Evolutionary conservation across 2,329 filamentous ascomycete genomes (phyloP), one percentile per base, ranked within the genome.

Genomic region (Penicillium vulpinum): DNA sequence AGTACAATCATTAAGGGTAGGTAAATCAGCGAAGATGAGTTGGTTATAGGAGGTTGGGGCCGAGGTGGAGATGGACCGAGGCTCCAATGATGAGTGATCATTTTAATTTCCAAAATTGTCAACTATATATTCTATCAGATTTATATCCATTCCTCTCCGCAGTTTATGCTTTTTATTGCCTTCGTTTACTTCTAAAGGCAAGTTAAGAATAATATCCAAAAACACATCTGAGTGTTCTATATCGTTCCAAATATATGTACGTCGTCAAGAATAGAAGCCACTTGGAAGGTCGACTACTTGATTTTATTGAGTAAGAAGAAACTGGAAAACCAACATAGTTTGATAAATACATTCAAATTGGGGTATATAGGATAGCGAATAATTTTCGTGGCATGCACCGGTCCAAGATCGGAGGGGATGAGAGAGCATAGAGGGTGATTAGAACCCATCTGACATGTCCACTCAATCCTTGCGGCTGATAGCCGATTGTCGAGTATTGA

Each of bases 401-500:
- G 31, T 6, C 31, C 31, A 8, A 16, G 31, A 35, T 35, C 31
- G 31, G 15, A 35, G 15, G 31, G 5, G 5, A 7, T 6, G 5
- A 16, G 5, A 35, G 31, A 35, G 31, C 13, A 35, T 35, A 16
- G 16, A 35, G 15, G 31, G 13, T 16, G 16, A 16, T 16, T 11
- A 35, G 2, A 16, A 16, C 31, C 9, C 26, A 28, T 28, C 24
- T 8, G 24, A 28, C 22, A 6, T 16, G 9, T 21, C 21, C 9
- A 16, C 16, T 62, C 51, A 63, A 29, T 56, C 48, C 21, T 62
- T 56, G n/a, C 54, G 54, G 35, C 63, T 64, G 10, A 68, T 62
- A 21, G 55, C 62, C 11, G 65, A 69, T 33, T 67, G 56, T 16
- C 63, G 68, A 4, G 76, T 78, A 61, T 79, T 73, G 47, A 78